A percentile compares a stretch with the other conserved stretches of the same genome.
These are phyloP conservation scores for Monosporozyma solicola DNA, from an alignment of 805 yeast genomes.

Conservation along the genomic window DNA sequence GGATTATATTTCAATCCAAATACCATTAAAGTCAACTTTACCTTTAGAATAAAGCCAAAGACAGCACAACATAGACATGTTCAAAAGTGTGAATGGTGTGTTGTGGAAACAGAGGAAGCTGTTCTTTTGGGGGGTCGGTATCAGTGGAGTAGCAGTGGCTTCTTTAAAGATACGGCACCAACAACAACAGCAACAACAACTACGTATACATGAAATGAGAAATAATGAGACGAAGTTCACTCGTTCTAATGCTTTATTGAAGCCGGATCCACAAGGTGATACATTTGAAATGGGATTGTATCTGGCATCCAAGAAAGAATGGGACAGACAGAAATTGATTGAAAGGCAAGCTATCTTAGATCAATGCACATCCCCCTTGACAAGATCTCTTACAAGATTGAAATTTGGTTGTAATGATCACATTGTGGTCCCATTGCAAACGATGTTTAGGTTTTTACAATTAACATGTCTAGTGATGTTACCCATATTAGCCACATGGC, in stretches of 20 bases:
- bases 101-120: not conserved
- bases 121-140: not conserved
- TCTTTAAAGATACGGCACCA: not conserved
- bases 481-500: conserved; percentile 61
- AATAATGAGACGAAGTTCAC: not conserved
- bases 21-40: not conserved
- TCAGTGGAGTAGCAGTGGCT: not conserved
- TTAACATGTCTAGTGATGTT: conserved; percentile 48
- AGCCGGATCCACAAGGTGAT: conserved; percentile 41
- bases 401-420: conserved; percentile 34
- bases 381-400: not conserved
- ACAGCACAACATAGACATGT: not conserved
- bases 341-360: not conserved
- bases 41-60: not conserved
- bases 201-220: not conserved
- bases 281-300: conserved; percentile 66
- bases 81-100: not conserved
- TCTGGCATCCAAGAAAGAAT: conserved; percentile 50
- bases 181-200: not conserved
- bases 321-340: conserved; percentile 17
- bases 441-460: conserved; percentile 61
- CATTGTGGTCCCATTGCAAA: conserved; percentile 59
- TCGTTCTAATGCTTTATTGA: conserved; percentile 5
- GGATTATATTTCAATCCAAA: not conserved
- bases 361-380: not conserved